phyloP scores from a whole-genome alignment of 495 filamentous ascomycete species.

The Trichoderma virens region DNA sequence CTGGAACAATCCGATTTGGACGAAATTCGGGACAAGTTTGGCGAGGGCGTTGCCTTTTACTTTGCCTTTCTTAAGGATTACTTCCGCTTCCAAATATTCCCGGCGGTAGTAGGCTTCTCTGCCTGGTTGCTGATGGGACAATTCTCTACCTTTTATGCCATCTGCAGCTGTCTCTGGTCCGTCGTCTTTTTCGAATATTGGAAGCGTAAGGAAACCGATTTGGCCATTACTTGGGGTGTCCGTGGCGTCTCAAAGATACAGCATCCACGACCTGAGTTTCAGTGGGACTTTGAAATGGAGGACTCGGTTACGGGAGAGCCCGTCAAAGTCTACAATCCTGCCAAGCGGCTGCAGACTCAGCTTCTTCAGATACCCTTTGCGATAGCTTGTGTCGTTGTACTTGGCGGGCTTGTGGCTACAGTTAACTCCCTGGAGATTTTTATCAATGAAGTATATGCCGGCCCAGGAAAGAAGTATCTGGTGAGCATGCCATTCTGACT shows the following conservation, averaged over 20 bases:
- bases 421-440: conserved; percentile 96
- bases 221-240: conserved; percentile 88
- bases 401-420: conserved; percentile 75
- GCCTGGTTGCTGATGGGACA: conserved; percentile 77
- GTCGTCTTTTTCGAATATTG: conserved; percentile 92
- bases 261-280: conserved; percentile 66
- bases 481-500: conserved; percentile 37
- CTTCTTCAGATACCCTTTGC: conserved; percentile 87
- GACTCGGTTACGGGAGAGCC: conserved; percentile 85
- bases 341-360: conserved; percentile 71
- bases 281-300: conserved; percentile 61
- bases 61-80: conserved; percentile 95
- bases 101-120: conserved; percentile 72
- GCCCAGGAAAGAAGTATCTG: conserved; percentile 77
- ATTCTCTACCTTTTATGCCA: conserved; percentile 76
- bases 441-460: conserved; percentile 87
- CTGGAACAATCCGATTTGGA: conserved; percentile 70
- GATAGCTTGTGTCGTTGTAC: conserved; percentile 53
- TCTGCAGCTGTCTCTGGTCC: conserved; percentile 79
- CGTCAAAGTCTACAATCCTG: conserved; percentile 66
- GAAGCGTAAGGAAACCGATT: conserved; percentile 88
- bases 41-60: conserved; percentile 93
- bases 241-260: conserved; percentile 79
- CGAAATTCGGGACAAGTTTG: conserved; percentile 79
- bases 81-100: conserved; percentile 76